Base-by-base conservation (phyloP, 2,329 filamentous ascomycete species). In the Chaetomiaceae sp. region DNA sequence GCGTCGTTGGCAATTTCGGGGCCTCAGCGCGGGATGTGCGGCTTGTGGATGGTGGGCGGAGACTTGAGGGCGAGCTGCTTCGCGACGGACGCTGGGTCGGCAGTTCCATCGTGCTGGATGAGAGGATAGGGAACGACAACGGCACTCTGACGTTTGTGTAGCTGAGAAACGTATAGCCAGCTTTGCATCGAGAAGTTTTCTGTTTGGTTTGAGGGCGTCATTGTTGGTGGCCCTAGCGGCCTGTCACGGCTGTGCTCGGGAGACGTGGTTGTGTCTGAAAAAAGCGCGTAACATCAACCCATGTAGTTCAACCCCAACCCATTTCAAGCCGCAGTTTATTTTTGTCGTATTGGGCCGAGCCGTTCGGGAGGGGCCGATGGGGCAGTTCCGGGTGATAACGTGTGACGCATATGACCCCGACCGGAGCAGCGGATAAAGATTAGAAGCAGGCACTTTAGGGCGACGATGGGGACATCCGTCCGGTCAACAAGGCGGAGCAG, bases 11-110 rank as follows among this genome's bases (percentile, higher is more conserved):
- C 36, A 68, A 67, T 38, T 71, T 73, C 47, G 65, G 59, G n/a
- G 56, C 63, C 3, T 69, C 69, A 8, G 69, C 64, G 3, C 61
- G 69, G 14, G 59, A 71, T 40, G 66, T 69, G 44, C 68, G 67
- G 25, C 67, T 73, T 5, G 61, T 63, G 9, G 69, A 72, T 47
- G 66, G 64, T 5, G 71, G 71, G 1, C 63, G 65, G 38, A 61
- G 64, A 27, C 59, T 71, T 2, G 68, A 69, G 59, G 69, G 61
- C 6, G 66, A 69, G 54, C 56, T 71, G 54, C 53, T 54, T 36
- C 62, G 64, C 1, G 55, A 68, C 33, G 68, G 68, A 0, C 58
- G 64, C 27, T 70, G 66, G 66, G 61, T 64, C 2, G 48, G 55
- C 5, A 64, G 61, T 48, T 69, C 67, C 4, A 61, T 70, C 32